Evolutionary conservation across 805 yeast genomes (phyloP), one percentile per base, ranked within the genome.

Genomic region (Starmerella cellae): DNA sequence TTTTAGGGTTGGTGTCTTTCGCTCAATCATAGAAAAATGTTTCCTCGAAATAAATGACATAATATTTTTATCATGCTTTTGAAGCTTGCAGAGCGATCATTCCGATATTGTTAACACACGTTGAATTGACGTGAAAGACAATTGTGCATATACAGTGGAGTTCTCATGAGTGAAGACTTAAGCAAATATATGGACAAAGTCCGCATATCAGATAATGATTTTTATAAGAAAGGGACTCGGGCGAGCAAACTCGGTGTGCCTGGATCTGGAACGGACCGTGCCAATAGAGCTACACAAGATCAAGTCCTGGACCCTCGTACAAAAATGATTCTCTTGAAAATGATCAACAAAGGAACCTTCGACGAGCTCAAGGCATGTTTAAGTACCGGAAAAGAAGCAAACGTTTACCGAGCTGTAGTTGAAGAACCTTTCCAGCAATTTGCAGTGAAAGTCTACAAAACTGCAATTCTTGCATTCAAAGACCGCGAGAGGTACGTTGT

Each of bases 341-440:
- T 91, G 59, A 78, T 83, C 60, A 82, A 77, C 55, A 78, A 82
- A 53, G 95, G 95, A 3, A 71, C 82, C 5, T 74, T 91, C 27
- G 75, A 91, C 2, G 75, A 81, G 51, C 78, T 91, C 54, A 83
- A 87, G 54, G 98, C 98, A 11, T 91, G 97, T 59, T 69, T 91
- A 38, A 77, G 91, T 54, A 91, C 98, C 0, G 99, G 99, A 37
- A 91, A 91, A 60, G 99, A 91, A 61, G 98, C 98, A n/a, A 91
- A 91, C 56, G 96, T 91, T 0, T 91, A 91, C 59, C 88, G 82
- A 57, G 95, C 94, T 11, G 53, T 49, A 2, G 37, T 48, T n/a
- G 51, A 43, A 33, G 46, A 39, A 16, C 52, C 50, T 3, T 31
- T 26, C 20, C 43, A 40, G 32, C 52, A 42, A 56, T 61, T 16